Evolutionary conservation across 2,329 filamentous ascomycete genomes (phyloP), one percentile per base, ranked within the genome.

Genomic region (Ophiocordyceps camponoti-leonardi): DNA sequence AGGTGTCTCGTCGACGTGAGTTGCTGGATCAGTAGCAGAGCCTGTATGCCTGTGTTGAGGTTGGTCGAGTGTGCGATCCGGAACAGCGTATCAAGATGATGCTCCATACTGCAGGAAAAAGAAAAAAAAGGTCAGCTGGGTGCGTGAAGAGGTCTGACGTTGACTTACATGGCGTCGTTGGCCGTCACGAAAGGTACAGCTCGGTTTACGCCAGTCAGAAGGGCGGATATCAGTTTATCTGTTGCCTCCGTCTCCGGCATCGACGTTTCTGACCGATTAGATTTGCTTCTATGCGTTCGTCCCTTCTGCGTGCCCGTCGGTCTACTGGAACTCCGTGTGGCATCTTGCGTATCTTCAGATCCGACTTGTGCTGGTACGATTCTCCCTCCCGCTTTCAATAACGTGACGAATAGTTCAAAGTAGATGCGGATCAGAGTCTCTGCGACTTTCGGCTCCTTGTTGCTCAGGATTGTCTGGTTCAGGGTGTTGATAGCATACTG

Each of bases 41-140:
- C 90, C 63, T 98, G 92, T 35, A 98, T 86, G 58, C 87, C 92
- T 1, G 92, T 98, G 66, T 96, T 98, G 73, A 98, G 96, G 63
- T 98, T 98, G 47, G 90, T 86, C 1, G 90, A 96, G 64, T 98
- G 92, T 0, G 92, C 94, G 56, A 98, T 92, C 55, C 79, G 81
- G 73, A 95, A 98, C 23, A 98, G 73, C 3, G 90, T 95, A 58
- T 96, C 83, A 47, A 98, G 76, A 57, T 98, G 90, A 48, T 81
- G 79, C 56, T 93, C 85, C 52, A 96, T 77, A 22, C 79, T 83
- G 46, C 45, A n/a, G n/a, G 4, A 26, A 33, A 11, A 31, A 22
- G 16, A 31, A 45, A 16, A 33, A 8, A 4, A 42, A 14, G 28
- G n/a, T 10, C 18, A 41, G 12, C 8, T 4, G n/a, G 33, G 18